A percentile compares a stretch with the other conserved stretches of the same genome.
Conservation (phyloP, 2,329 filamentous ascomycete genomes). For the Ascochyta viciae-villosae region DNA sequence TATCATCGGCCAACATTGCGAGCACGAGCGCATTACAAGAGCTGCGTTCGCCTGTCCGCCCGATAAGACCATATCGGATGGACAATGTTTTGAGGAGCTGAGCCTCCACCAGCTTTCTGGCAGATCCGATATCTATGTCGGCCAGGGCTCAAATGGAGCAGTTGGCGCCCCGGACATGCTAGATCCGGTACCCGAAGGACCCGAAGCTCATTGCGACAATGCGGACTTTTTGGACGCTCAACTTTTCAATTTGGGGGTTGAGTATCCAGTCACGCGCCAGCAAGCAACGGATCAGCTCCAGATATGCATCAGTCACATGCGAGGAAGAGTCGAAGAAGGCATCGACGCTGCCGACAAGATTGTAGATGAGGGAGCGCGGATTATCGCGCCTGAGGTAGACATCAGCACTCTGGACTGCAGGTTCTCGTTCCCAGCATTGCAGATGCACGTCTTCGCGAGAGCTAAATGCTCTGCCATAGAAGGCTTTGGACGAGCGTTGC, state of each 20-base stretch:
- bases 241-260: conserved; percentile 15
- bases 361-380: conserved; percentile 25
- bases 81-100: conserved; percentile 30
- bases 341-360: conserved; percentile 31
- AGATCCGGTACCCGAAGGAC: conserved; percentile 31
- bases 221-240: conserved; percentile 33
- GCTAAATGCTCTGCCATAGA: conserved; percentile 30
- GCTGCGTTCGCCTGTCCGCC: conserved; percentile 29
- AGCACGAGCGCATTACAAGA: conserved; percentile 34
- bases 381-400: conserved; percentile 27
- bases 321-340: conserved; percentile 25
- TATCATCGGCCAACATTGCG: conserved; percentile 33
- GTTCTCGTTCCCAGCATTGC: conserved; percentile 31
- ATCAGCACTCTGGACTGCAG: conserved; percentile 26
- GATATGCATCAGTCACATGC: conserved; percentile 28
- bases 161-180: conserved; percentile 36
- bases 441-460: conserved; percentile 27
- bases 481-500: conserved; percentile 28
- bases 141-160: conserved; percentile 31
- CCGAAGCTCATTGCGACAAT: conserved; percentile 37
- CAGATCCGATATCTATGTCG: conserved; percentile 27
- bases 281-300: conserved; percentile 31
- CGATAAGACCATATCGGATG: conserved; percentile 24
- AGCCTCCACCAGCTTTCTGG: conserved; percentile 31
- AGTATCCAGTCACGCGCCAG: conserved; percentile 30